Evolutionary conservation across 345 rosid species (phyloP).

Genomic region (Aethionema arabicum): DNA sequence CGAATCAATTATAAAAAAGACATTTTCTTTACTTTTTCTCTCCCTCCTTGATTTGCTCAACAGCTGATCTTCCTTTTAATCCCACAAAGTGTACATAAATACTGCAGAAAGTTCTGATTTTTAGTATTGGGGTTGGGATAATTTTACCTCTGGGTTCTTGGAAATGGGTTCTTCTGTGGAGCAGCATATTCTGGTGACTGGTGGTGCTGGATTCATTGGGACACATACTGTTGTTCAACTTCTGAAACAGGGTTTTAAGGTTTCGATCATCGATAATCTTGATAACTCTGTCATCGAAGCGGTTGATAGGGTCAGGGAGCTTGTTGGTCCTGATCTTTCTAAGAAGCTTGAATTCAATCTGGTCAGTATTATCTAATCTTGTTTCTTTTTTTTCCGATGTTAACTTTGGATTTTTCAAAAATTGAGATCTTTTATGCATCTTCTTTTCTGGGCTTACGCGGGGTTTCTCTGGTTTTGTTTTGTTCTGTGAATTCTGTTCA

Average conservation of each 20-base stretch:
- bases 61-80: constrained; percentile 10
- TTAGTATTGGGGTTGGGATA: constrained; percentile 18
- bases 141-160: neutral
- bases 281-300: constrained; percentile 84
- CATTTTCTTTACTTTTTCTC: constrained; percentile 3
- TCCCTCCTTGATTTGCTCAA: constrained; percentile 42
- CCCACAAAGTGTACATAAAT: neutral
- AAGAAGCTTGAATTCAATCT: constrained; percentile 64
- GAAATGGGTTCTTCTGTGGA: constrained; percentile 45
- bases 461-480: too few species aligned
- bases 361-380: constrained; percentile 43
- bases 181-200: constrained; percentile 75
- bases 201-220: constrained; percentile 97
- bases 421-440: neutral
- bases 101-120: constrained; percentile 18
- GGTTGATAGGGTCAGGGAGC: constrained; percentile 68
- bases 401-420: neutral
- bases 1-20: constrained; percentile 19
- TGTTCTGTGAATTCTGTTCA: too few species aligned
- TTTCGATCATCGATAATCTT: constrained; percentile 78
- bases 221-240: constrained; percentile 91
- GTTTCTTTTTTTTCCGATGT: neutral
- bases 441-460: neutral
- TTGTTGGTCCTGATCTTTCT: constrained; percentile 79
- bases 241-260: constrained; percentile 70